Evolutionary conservation across 768 basidiomycete species (phyloP), one percentile per base, ranked within the genome.

Genomic region (Serendipita sp.): DNA sequence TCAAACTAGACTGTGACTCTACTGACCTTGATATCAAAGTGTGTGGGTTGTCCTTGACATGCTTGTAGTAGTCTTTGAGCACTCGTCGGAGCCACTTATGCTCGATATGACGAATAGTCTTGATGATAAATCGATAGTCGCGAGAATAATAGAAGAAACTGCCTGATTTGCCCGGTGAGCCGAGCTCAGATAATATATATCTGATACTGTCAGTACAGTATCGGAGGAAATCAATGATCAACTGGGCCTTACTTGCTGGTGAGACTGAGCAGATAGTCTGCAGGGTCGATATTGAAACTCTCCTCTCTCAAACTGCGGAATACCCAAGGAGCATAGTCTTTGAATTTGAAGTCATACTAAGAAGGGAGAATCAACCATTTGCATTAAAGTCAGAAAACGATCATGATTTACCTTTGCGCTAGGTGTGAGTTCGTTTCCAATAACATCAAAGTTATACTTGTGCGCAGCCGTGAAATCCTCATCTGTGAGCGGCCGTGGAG

Each of bases 341-440:
- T 98, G 79, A 98, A 98, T 74, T 99, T 99, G 81, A 98, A 98
- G 73, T 98, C 96, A 75, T 99, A 99, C 75, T 86, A 88, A n/a
- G 31, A 33, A 28, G 9, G 30, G n/a, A n/a, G 9, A 48, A 48
- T 48, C 17, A 28, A 17, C n/a, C n/a, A 20, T 17, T 5, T 5
- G n/a, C 17, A 48, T 5, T 5, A 5, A n/a, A 48, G 26, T n/a
- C 17, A 28, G 2, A 22, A 16, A 3, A 11, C 5, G 34, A 14
- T 38, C 34, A 3, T 2, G n/a, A n/a, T n/a, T n/a, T n/a, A 58
- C 53, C 31, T 58, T 58, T 3, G 95, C 94, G 0, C 93, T 96
- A 0, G 96, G 96, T 13, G 96, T 98, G 26, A 99, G 79, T 74
- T 99, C 96, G 73, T 99, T 98, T 22, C 96, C 96, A 69, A 96